phyloP scores from a whole-genome alignment of 2,329 filamentous ascomycete genomes.

The Penicillium sclerotigenum region DNA sequence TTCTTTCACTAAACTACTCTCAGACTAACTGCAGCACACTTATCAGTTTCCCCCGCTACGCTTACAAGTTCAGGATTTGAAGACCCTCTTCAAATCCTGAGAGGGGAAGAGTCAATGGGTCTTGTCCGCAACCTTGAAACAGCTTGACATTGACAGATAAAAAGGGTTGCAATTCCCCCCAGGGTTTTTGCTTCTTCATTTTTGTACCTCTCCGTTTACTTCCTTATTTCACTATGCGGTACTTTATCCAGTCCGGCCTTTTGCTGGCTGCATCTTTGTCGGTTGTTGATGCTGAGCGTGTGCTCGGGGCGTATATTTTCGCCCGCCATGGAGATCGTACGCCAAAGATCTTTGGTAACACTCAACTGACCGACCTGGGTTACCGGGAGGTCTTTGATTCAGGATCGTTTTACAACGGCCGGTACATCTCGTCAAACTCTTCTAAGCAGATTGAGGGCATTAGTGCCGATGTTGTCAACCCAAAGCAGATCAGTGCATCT shows the following conservation, averaged over 20 bases:
- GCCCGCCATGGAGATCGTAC: conserved; percentile 87
- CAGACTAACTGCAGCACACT: neutral
- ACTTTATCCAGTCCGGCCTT: conserved; percentile 24
- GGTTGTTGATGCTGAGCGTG: conserved; percentile 56
- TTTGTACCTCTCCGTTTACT: neutral
- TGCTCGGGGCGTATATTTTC: conserved; percentile 83
- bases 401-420: conserved; percentile 70
- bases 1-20: neutral
- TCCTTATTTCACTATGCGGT: conserved; percentile 24
- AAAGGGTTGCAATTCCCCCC: neutral
- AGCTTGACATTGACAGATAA: conserved; percentile 9
- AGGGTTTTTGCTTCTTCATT: neutral
- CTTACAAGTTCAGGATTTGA: neutral
- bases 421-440: conserved; percentile 66
- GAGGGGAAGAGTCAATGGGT: neutral
- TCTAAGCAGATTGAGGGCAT: conserved; percentile 63
- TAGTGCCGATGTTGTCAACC: conserved; percentile 62
- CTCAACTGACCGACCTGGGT: conserved; percentile 73
- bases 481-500: conserved; percentile 68
- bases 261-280: conserved; percentile 26
- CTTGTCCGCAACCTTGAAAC: conserved; percentile 1
- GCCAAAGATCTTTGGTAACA: conserved; percentile 68
- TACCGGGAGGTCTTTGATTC: conserved; percentile 70
- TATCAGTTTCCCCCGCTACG: neutral
- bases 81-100: neutral